phyloP scores from a whole-genome alignment of 106 monocot genomes.

The Dendrobium officinale region DNA sequence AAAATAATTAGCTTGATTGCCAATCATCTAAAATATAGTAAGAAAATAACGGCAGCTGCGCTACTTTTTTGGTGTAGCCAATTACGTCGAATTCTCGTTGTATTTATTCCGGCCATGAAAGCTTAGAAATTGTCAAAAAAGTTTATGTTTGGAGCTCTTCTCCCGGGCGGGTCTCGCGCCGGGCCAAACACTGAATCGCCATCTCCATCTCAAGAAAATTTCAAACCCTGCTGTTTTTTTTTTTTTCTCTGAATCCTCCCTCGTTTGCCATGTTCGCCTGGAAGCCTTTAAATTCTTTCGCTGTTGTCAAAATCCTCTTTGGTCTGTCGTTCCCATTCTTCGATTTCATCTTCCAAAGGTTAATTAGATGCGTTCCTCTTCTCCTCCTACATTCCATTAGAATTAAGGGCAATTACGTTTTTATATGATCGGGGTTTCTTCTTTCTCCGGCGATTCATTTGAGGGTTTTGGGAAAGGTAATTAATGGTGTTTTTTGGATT shows the following conservation, averaged over 20 bases:
- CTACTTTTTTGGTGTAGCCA: not conserved
- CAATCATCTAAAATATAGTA: too few relatives aligned
- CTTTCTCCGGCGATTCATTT: not conserved
- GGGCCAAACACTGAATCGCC: too few relatives aligned
- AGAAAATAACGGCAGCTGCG: too few relatives aligned
- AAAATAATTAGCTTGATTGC: too few relatives aligned
- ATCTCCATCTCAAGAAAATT: too few relatives aligned
- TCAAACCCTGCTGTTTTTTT: not conserved
- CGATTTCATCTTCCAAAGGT: constrained; percentile 1
- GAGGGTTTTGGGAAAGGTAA: not conserved
- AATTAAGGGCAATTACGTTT: not conserved
- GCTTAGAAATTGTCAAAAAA: not conserved
- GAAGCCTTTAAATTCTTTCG: not conserved
- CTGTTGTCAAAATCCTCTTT: not conserved
- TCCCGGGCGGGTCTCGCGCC: not conserved
- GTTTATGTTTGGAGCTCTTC: not conserved
- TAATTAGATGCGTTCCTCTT: not conserved
- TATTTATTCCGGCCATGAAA: not conserved
- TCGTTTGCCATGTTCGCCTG: not conserved
- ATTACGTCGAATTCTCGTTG: not conserved
- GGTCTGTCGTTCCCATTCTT: not conserved
- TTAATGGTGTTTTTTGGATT: not conserved
- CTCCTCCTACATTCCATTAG: not conserved
- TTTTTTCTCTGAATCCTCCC: not conserved
- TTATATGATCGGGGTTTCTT: not conserved